Conservation (phyloP, 2,329 filamentous ascomycete genomes). For the Talaromyces rugulosus region DNA sequence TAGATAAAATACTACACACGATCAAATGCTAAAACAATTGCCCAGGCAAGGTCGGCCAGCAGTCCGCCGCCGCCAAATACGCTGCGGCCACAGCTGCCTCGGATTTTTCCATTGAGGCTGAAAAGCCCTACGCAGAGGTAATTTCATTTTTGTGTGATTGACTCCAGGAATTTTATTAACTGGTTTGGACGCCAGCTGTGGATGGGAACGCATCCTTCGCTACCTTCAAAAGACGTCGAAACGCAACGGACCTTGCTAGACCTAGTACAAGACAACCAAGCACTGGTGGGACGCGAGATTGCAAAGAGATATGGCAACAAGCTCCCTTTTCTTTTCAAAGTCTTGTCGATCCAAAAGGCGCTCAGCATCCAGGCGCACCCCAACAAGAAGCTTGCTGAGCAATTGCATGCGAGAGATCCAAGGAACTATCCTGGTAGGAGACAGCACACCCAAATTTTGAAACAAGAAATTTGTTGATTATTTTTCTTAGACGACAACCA, state of each 20-base stretch:
- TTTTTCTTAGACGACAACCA: conserved; percentile 66
- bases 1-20: conserved; percentile 11
- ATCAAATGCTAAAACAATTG: conserved; percentile 22
- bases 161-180: not conserved
- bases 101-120: conserved; percentile 71
- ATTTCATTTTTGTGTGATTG: conserved; percentile 11
- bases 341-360: conserved; percentile 91
- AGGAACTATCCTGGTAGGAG: conserved; percentile 76
- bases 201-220: conserved; percentile 98
- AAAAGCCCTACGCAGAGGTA: conserved; percentile 94
- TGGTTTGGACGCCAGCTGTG: conserved; percentile 61
- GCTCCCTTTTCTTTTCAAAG: conserved; percentile 96
- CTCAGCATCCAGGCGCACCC: conserved; percentile 96
- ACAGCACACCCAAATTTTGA: not conserved
- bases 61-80: conserved; percentile 84
- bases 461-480: not conserved
- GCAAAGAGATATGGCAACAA: conserved; percentile 71
- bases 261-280: conserved; percentile 79
- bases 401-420: conserved; percentile 77
- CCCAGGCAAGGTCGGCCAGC: conserved; percentile 75
- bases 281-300: conserved; percentile 71
- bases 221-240: conserved; percentile 82
- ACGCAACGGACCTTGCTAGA: conserved; percentile 85
- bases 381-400: conserved; percentile 89
- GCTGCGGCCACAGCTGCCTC: conserved; percentile 76